Base-by-base conservation (phyloP, 148 eudicot genomes). In the Pharnaceum exiguum region DNA sequence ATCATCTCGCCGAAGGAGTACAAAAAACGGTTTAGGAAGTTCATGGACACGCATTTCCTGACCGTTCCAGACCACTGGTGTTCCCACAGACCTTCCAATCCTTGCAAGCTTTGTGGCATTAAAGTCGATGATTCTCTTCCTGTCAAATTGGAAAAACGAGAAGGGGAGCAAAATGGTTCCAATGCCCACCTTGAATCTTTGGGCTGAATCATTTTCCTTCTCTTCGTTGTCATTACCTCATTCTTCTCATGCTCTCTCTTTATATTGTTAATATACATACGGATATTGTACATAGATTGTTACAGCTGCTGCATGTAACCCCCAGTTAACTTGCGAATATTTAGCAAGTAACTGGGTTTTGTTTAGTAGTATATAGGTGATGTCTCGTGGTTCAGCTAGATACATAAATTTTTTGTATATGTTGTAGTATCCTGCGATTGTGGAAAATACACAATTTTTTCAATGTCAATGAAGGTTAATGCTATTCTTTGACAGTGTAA, bases 31-130 rank as follows among this genome's bases (percentile, higher is more conserved):
- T 93, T 93, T 51, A 76, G 95, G 63, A 88, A 88, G 84, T 93
- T 93, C 80, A 85, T 93, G 57, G 77, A 71, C 18, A 85, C 84
- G 3, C 87, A 83, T 57, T 93, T 93, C 62, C 50, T 83, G 13
- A 77, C 84, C 15, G 95, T 93, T 42, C 98, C 98, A 4, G 90
- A 93, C 73, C 84, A 75, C 63, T 91, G 97, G 97, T 85, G 98
- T 59, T 83, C 82, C 1, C 81, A 77, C 29, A 75, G 87, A 65
- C 73, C 90, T 42, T 73, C 79, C 12, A 82, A 81, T 28, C 89
- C 85, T 36, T 81, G 98, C 71, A 76, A 79, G 50, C 86, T 90
- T 7, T 82, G 95, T 60, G 84, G 89, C 37, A 65, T 72, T 42
- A 44, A 65, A 15, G 75, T 57, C 5, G 49, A 52, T 37, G 67